These are phyloP conservation scores for Acacia acuminata DNA, from an alignment of 306 rosid species.

Conservation along the genomic window DNA sequence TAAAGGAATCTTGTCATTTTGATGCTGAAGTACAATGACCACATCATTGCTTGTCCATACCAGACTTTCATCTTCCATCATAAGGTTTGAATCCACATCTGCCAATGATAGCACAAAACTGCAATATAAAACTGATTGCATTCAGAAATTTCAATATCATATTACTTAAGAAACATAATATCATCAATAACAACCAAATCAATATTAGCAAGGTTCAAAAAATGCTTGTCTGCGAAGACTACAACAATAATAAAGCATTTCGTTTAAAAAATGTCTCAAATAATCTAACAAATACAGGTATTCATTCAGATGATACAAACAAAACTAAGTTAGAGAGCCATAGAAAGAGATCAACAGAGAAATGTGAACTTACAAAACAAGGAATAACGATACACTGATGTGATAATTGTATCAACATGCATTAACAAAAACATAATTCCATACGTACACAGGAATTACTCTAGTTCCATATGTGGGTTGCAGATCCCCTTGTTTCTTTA, in stretches of 20 bases:
- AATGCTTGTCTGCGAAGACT: slow-evolving; percentile 19
- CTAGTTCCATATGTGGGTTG: slow-evolving; percentile 92
- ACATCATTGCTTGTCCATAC: slow-evolving; percentile 95
- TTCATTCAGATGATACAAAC: background rate
- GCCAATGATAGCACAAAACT: slow-evolving; percentile 95
- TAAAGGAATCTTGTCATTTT: slow-evolving; percentile 76
- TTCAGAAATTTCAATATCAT: slow-evolving; percentile 24
- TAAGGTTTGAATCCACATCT: slow-evolving; percentile 84
- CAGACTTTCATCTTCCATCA: slow-evolving; percentile 96
- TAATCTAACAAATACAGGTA: slow-evolving; percentile 7
- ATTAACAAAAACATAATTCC: slow-evolving; percentile 30
- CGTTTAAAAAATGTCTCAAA: background rate
- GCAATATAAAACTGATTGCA: slow-evolving; percentile 33
- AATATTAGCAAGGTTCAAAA: background rate
- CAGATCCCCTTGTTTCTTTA: slow-evolving; percentile 73
- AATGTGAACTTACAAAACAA: background rate
- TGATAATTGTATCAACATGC: slow-evolving; percentile 18
- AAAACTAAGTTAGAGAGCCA: slow-evolving; percentile 8
- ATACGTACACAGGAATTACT: slow-evolving; percentile 97
- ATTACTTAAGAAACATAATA: slow-evolving; percentile 25
- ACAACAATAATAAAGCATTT: slow-evolving; percentile 27
- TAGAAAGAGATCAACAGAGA: slow-evolving; percentile 20
- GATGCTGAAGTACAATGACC: slow-evolving; percentile 95
- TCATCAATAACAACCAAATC: background rate
- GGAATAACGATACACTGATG: slow-evolving; percentile 2